These are phyloP conservation scores for Mycena olivaceomarginata DNA, from an alignment of 768 basidiomycete species.

Conservation along the genomic window DNA sequence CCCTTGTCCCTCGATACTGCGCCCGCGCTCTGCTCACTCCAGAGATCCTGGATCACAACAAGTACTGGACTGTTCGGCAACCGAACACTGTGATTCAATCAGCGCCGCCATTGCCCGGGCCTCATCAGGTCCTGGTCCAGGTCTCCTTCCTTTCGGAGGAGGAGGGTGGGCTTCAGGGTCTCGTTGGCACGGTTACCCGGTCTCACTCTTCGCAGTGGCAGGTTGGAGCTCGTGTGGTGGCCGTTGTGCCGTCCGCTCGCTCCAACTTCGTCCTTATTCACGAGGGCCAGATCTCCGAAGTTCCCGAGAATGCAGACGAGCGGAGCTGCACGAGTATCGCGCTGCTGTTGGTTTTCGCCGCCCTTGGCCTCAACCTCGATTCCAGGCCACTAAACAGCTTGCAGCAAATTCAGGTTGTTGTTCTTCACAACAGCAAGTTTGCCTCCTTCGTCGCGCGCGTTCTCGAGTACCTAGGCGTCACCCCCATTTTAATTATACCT, in stretches of 20 bases:
- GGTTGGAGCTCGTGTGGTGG: too few species aligned
- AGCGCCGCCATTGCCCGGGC: background rate
- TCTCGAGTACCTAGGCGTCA: too few species aligned
- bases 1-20: background rate
- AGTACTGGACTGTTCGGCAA: background rate
- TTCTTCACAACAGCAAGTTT: background rate
- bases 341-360: background rate
- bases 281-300: too few species aligned
- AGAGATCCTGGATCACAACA: background rate
- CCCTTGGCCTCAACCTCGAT: slow-evolving; percentile 3
- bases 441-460: background rate
- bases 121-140: background rate
- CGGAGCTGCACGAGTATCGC: background rate
- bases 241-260: too few species aligned
- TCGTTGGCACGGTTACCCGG: background rate
- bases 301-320: too few species aligned
- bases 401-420: background rate
- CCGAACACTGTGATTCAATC: background rate
- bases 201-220: background rate
- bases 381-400: slow-evolving; percentile 2
- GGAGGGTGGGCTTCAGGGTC: background rate
- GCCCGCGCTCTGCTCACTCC: background rate
- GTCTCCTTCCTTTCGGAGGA: background rate
- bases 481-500: too few species aligned
- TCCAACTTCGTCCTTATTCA: background rate